Evolutionary conservation across 345 rosid species (phyloP), one percentile per base, ranked within the genome.

Genomic region (Euphorbia lathyris): DNA sequence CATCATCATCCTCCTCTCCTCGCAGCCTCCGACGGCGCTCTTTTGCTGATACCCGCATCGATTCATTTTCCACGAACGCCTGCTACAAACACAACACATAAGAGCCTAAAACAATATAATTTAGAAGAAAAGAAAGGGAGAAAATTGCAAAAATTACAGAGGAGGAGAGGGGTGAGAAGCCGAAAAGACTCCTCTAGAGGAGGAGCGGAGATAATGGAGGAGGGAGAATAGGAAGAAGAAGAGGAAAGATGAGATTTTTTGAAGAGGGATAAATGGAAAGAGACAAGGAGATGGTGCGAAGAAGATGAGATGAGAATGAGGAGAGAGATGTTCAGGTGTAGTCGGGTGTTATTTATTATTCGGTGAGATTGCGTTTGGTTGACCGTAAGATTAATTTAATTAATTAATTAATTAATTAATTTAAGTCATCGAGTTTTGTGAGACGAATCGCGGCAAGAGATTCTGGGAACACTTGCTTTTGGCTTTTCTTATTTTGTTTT

Each of bases 1-100:
- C 65, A 42, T 36, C 76, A 64, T 22, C 74, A 60, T 32, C 62
- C 20, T 67, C 69, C 72, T 53, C 81, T 78, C 85, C 65, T 83
- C 88, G 20, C 60, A 67, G 50, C 78, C 79, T 12, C 16, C 51
- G 19, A 45, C 19, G 51, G 51, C 51, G 78, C 66, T 80, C 71
- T 72, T 60, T 57, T 71, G 77, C 59, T 78, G 74, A 71, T 67
- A 74, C 50, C 80, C 74, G 59, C 78, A 69, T 19, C 63, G 29
- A 45, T 75, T 65, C 81, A 79, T 61, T 48, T 56, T 56, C 75
- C 52, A 45, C 22, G n/a, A 66, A 29, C 59, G 47, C 38, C 67
- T 62, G 48, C 58, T 43, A 22, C 7, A 62, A 8, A 26, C 11
- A 58, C 27, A 56, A 20, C 3, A 53, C 12, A 23, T 10, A 29